Evolutionary conservation across 306 rosid genomes (phyloP), one percentile per base, ranked within the genome.

Genomic region (Glycine tomentella): DNA sequence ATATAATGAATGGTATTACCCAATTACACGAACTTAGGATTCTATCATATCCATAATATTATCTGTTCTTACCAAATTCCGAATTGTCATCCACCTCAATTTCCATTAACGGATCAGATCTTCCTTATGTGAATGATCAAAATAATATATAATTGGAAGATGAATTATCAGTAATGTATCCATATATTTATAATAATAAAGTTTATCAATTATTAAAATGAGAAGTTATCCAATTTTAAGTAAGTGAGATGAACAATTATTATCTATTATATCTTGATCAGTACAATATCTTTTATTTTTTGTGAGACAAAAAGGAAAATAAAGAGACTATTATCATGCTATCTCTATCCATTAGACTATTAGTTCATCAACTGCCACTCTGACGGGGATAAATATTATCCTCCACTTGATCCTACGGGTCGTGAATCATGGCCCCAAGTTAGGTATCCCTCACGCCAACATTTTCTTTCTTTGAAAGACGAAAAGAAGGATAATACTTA

Each of bases 301-400:
- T 10, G 63, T 57, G 4, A 17, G 1, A 8, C 62, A 56, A 15
- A 56, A 56, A 56, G 12, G 10, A 57, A 17, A 17, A 58, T 13
- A 17, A 58, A 8, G 8, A 57, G 2, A 17, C 13, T 17, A 9
- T 42, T 42, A 9, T 42, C 4, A 42, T 42, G 46, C 2, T 7
- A 20, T 58, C 64, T 58, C 64, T 44, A 20, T 76, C 49, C 14
- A 25, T 15, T 13, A 42, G 9, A 42, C 46, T 42, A 42, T 42
- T 42, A 42, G 9, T 42, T 42, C 46, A 42, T 42, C 44, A 4
- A 40, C 6, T 4, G 5, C 7, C 4, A 40, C 58, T 61, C 15
- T 46, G 74, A 17, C 7, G 33, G 55, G 16, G 57, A 78, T 48
- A 48, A 20, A 76, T 49, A 10, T 64, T 65, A 50, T 77, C 72